Conservation (phyloP, 371 early-diverging fungal species). For the Caulochytrium protostelioides region DNA sequence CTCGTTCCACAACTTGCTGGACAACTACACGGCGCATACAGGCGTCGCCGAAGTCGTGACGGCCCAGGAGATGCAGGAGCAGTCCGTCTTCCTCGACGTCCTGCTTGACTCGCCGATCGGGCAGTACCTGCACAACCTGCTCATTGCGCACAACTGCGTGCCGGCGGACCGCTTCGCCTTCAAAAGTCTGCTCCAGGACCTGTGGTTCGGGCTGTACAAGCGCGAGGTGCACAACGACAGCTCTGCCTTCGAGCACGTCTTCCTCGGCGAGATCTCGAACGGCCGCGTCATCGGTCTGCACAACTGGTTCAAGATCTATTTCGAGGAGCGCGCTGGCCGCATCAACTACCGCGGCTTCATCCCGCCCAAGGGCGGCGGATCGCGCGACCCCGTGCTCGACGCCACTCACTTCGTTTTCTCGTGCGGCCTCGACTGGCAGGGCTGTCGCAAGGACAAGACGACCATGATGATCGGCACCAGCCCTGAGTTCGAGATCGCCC, state of each 20-base stretch:
- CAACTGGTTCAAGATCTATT: constrained; percentile 24
- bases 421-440: constrained; percentile 18
- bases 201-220: constrained; percentile 23
- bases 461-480: constrained; percentile 20
- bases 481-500: constrained; percentile 33
- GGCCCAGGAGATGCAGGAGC: constrained; percentile 9
- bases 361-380: constrained; percentile 7
- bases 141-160: constrained; percentile 8
- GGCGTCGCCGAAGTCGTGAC: constrained; percentile 16
- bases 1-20: constrained; percentile 15
- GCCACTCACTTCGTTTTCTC: constrained; percentile 7
- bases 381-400: neutral
- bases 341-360: constrained; percentile 25
- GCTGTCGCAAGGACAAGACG: constrained; percentile 17
- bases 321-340: constrained; percentile 16
- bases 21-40: constrained; percentile 16
- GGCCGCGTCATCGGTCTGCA: constrained; percentile 25
- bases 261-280: constrained; percentile 20
- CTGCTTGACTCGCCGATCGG: constrained; percentile 11
- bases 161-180: constrained; percentile 6
- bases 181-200: constrained; percentile 7
- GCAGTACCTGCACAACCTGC: constrained; percentile 12
- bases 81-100: constrained; percentile 16
- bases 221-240: constrained; percentile 9
- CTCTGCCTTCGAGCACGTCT: constrained; percentile 28